Evolutionary conservation across 2,329 filamentous ascomycete genomes (phyloP).

Genomic region (Penicillium sp.): DNA sequence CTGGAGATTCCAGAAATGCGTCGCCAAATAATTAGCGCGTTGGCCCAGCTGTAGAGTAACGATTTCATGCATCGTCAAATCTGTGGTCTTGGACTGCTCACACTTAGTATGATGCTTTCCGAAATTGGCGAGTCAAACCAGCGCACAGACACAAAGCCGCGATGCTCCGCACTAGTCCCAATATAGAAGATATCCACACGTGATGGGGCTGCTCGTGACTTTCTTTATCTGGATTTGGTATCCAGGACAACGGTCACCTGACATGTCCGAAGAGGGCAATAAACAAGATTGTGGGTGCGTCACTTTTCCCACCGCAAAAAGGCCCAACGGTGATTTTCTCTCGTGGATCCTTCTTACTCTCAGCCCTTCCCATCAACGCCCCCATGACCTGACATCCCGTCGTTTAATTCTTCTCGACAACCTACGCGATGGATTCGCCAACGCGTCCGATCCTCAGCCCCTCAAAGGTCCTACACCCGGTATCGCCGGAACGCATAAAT

Average conservation of each 20-base stretch:
- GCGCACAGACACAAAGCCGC: slow-evolving; percentile 15
- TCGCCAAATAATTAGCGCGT: slow-evolving; percentile 85
- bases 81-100: too few relatives aligned
- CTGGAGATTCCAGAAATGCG: slow-evolving; percentile 97
- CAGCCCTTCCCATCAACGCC: slow-evolving; percentile 8
- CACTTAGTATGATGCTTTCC: too few relatives aligned
- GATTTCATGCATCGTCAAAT: slow-evolving; percentile 74
- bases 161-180: slow-evolving; percentile 5
- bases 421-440: slow-evolving; percentile 34
- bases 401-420: slow-evolving; percentile 6
- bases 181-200: slow-evolving; percentile 12
- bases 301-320: slow-evolving; percentile 19
- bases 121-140: neutral
- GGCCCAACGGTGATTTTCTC: slow-evolving; percentile 21
- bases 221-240: slow-evolving; percentile 11
- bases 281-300: slow-evolving; percentile 31
- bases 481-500: slow-evolving; percentile 48
- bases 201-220: slow-evolving; percentile 10
- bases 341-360: slow-evolving; percentile 6
- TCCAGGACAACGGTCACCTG: slow-evolving; percentile 33
- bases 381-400: slow-evolving; percentile 15
- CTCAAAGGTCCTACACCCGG: slow-evolving; percentile 38
- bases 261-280: slow-evolving; percentile 20
- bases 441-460: slow-evolving; percentile 30
- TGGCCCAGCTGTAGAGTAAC: slow-evolving; percentile 90